Conservation (phyloP, 306 rosid genomes). For the Albizia julibrissin region DNA sequence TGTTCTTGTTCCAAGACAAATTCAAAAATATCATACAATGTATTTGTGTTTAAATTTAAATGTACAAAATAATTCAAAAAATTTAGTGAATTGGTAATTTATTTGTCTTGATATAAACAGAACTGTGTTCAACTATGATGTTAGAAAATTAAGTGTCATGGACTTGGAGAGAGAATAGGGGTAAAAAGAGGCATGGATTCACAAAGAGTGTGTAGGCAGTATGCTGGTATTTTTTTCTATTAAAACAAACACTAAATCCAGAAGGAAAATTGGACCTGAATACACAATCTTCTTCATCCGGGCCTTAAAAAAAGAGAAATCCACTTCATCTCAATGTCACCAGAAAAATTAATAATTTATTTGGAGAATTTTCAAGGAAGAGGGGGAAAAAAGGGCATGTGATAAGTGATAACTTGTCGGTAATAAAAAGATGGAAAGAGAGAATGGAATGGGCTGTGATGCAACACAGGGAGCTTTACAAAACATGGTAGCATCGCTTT, state of each 20-base stretch:
- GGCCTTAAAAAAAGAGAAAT: no score
- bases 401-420: neutral
- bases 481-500: neutral
- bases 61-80: neutral
- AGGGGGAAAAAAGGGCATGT: neutral
- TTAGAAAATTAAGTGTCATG: neutral
- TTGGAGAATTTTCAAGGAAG: neutral
- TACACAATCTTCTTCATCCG: neutral
- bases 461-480: constrained; percentile 5
- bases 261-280: neutral
- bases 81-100: neutral
- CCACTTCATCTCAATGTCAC: neutral
- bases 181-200: no score
- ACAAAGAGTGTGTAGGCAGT: no score
- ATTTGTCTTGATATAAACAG: neutral
- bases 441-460: neutral
- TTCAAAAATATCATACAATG: neutral
- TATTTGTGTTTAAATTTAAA: neutral
- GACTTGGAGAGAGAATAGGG: neutral
- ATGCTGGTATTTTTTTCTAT: no score
- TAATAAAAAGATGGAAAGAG: neutral
- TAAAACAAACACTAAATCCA: neutral
- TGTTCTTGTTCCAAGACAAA: neutral
- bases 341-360: neutral
- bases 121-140: neutral